Evolutionary conservation across 1,139 yeast species (phyloP).

Genomic region (Wickerhamomyces sp.): DNA sequence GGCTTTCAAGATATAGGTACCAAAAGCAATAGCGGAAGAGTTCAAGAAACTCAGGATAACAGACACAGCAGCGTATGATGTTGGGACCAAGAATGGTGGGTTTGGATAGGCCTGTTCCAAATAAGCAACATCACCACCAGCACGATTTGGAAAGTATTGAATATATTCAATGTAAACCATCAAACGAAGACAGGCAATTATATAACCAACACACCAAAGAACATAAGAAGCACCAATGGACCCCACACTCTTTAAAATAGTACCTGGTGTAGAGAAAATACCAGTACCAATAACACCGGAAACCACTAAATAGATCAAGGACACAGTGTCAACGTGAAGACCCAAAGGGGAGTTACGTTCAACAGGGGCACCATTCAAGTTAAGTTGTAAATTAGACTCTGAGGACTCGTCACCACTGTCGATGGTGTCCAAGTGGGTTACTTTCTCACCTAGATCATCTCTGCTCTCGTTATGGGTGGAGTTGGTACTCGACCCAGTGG

Average conservation of each 20-base stretch:
- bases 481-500: not conserved
- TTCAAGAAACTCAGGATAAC: slow-evolving; percentile 37
- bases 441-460: not conserved
- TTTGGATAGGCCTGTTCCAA: slow-evolving; percentile 39
- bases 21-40: slow-evolving; percentile 40
- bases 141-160: slow-evolving; percentile 33
- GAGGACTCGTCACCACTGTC: slow-evolving; percentile 4
- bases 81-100: slow-evolving; percentile 37
- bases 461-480: not conserved
- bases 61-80: slow-evolving; percentile 37
- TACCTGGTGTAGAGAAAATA: slow-evolving; percentile 39
- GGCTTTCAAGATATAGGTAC: slow-evolving; percentile 35
- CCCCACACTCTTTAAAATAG: slow-evolving; percentile 34
- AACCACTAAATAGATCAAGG: slow-evolving; percentile 32
- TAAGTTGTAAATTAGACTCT: slow-evolving; percentile 15
- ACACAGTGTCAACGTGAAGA: slow-evolving; percentile 30
- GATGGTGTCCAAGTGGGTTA: not conserved
- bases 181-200: slow-evolving; percentile 33
- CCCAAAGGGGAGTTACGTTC: slow-evolving; percentile 37
- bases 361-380: slow-evolving; percentile 34
- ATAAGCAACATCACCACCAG: slow-evolving; percentile 41
- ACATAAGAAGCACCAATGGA: slow-evolving; percentile 40
- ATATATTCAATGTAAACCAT: slow-evolving; percentile 36
- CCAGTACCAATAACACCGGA: slow-evolving; percentile 44
- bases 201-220: slow-evolving; percentile 36